phyloP scores from a whole-genome alignment of 371 early-diverging fungal genomes.

The Catenaria anguillulae region DNA sequence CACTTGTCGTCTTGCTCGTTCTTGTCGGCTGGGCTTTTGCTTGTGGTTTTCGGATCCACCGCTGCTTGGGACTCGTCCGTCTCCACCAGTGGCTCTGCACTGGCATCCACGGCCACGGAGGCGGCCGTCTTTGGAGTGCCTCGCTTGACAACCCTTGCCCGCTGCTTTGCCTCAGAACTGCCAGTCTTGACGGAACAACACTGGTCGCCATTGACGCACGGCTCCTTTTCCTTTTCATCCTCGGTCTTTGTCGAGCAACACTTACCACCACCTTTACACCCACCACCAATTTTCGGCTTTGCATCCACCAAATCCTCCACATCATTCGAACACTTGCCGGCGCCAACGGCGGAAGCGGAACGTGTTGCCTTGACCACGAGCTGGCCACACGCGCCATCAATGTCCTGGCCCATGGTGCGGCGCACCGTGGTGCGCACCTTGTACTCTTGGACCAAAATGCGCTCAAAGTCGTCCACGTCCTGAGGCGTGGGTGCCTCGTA shows the following conservation, averaged over 20 bases:
- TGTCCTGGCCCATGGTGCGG: conserved; percentile 6
- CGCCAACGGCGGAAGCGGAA: not conserved
- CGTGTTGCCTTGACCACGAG: not conserved
- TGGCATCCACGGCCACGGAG: too few species aligned
- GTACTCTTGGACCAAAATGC: not conserved
- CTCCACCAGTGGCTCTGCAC: too few species aligned
- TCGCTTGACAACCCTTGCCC: not conserved
- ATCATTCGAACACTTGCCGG: not conserved
- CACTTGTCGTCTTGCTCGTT: not conserved
- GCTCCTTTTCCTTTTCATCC: too few species aligned
- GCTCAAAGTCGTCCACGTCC: not conserved
- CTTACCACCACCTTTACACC: too few species aligned
- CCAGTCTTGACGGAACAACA: too few species aligned
- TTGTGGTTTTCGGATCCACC: not conserved
- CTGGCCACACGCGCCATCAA: conserved; percentile 5
- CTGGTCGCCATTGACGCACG: too few species aligned
- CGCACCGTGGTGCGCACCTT: not conserved
- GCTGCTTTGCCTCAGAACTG: not conserved
- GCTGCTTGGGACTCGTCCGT: too few species aligned
- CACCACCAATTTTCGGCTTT: not conserved
- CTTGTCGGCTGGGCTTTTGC: not conserved
- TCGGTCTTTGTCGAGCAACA: too few species aligned
- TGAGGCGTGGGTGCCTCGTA: conserved; percentile 1
- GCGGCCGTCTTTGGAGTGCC: too few species aligned
- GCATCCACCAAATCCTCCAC: not conserved